Conservation (phyloP, 2,329 filamentous ascomycete genomes). For the Chrysoporthe austroafricana region DNA sequence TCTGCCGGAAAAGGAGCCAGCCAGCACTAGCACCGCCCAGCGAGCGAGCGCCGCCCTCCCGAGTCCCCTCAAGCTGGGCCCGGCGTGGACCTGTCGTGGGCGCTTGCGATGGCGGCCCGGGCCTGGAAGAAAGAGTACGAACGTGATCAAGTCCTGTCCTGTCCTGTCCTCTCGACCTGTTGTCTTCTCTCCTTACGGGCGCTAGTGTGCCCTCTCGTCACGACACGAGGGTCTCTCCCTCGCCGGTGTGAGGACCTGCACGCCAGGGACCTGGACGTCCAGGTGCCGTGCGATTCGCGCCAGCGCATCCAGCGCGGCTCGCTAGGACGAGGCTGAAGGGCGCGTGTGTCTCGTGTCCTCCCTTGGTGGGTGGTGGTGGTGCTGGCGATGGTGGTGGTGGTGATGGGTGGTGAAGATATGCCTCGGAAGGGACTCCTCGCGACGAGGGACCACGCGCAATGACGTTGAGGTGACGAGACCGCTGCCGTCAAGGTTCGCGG, state of each 20-base stretch:
- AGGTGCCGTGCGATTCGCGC: neutral
- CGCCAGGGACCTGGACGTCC: too few relatives aligned
- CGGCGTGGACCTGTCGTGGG: neutral
- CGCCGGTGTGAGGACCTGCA: neutral
- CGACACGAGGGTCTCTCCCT: neutral
- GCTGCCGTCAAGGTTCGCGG: neutral
- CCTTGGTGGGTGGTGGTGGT: neutral
- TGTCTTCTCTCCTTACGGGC: too few relatives aligned
- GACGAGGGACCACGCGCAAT: neutral
- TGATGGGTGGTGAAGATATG: neutral
- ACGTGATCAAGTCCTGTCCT: neutral
- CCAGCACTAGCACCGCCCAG: neutral
- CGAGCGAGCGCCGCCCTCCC: neutral
- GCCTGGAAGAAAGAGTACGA: neutral
- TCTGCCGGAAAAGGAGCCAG: neutral
- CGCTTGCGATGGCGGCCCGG: neutral
- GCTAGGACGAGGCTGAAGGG: neutral
- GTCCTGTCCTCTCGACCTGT: neutral
- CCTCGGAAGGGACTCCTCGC: neutral
- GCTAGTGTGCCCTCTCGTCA: neutral
- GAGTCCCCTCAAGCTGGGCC: neutral
- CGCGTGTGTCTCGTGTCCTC: neutral
- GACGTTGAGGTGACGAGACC: constrained; percentile 9
- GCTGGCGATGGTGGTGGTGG: neutral
- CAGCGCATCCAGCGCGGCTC: neutral